Base-by-base conservation (phyloP, 495 filamentous ascomycete species). In the Talaromyces proteolyticus region DNA sequence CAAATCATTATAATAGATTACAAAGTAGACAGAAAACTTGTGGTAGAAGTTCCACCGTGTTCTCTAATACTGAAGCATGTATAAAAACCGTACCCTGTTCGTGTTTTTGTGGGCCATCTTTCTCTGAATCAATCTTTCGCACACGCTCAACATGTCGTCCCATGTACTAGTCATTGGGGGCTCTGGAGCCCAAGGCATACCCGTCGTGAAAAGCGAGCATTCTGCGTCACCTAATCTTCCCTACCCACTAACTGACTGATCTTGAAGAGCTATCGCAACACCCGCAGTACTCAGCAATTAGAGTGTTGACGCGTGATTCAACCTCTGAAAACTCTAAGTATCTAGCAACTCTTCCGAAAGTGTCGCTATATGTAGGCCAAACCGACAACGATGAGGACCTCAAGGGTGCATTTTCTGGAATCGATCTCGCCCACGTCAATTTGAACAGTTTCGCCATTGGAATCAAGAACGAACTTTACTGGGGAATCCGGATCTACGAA, bases 151-250 rank as follows among this genome's bases (percentile, higher is more conserved):
- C 7, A 36, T 14, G 7, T 36, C 29, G 29, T 14, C 6, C 6
- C 6, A 6, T 7, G 29, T 76, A 42, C 64, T 72, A 43, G 57
- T 76, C 26, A 67, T 81, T 42, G 76, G 76, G 19, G 77, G 72
- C 23, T 79, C 77, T 10, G 76, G 77, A 14, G 77, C 76, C 50
- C 77, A 81, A 56, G 77, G 77, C 24, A 66, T 70, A 11, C 71
- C 75, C 4, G 61, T 79, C 7, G 59, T 79, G 50, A 56, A 61
- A 49, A 72, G 52, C 44, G 23, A 11, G 46, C 26, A 22, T n/a
- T 22, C 26, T 20, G 10, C 4, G n/a, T 17, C 19, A 22, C 5
- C 26, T 40, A 25, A 54, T 26, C 7, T 16, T 47, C n/a, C 6
- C 42, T 69, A 63, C 7, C 64, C 78, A 14, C 58, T 67, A 23